Base-by-base conservation (phyloP, 257 asterid genomes). In the Euphrasia confusa region DNA sequence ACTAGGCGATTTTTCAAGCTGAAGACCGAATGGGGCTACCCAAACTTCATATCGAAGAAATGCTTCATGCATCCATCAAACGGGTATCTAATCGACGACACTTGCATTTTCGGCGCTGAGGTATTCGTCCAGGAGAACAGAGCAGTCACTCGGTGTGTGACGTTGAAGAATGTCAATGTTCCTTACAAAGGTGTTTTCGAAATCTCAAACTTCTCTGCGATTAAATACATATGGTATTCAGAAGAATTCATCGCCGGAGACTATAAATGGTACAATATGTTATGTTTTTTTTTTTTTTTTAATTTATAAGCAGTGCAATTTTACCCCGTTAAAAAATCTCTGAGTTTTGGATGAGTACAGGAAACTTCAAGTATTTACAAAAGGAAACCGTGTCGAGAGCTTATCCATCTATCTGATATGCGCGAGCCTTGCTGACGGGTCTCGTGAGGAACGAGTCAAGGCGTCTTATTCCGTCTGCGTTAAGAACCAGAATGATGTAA, bases 101-200 rank as follows among this genome's bases (percentile, higher is more conserved):
- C 27, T 0, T 74, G 74, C 39, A 67, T 65, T 18, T 56, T 77
- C 50, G 82, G 77, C 0, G 59, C 59, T 54, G 59, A 54, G 12
- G 59, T 54, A 2, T 54, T 24, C 10, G 59, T 54, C 59, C 3
- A 10, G n/a, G 28, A 54, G 12, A 21, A 9, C 5, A 24, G 26
- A 24, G 32, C 32, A 18, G 37, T 8, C 13, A 42, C 11, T 42
- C 37, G 26, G 6, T 21, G 59, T 54, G 7, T 54, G 15, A 2
- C 59, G 4, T 10, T 54, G 35, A 21, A 18, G 30, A 54, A 24
- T 54, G 33, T 10, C 48, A 3, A 40, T 40, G 11, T 7, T 40
- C n/a, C 48, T 1, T 40, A 54, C 13, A 21, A 54, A 5, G n/a
- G 14, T 0, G 58, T 18, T 7, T 54, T 24, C 9, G 12, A 54